Evolutionary conservation across 192 early-diverging fungal species (phyloP), one percentile per base, ranked within the genome.

Genomic region (Entophlyctis luteolus): DNA sequence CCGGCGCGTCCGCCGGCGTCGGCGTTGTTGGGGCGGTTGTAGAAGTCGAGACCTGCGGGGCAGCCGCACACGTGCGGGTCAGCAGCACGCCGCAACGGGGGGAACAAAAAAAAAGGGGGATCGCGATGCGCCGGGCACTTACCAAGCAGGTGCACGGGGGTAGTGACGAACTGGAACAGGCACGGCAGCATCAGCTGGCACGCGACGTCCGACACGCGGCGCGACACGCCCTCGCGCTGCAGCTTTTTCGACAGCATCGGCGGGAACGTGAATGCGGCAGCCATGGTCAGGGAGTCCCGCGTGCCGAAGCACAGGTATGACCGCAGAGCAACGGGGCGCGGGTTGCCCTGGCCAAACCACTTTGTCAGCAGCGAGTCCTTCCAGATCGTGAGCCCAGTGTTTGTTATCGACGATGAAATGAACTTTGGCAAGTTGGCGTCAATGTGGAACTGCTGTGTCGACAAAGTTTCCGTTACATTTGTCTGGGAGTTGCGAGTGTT

Each of bases 191-290:
- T 16, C 45, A 82, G 62, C 72, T 82, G 80, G 14, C 71, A 49
- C 8, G 56, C 54, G 2, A 74, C 53, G 3, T 79, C 74, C 6
- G 73, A 71, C 14, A 52, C 20, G 37, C 29, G 29, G 46, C 66
- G 37, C 0, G 12, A 28, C 2, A 49, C 32, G 4, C 35, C 49
- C 5, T 34, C 28, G 23, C 25, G 22, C 35, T 68, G 62, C 47
- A 76, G 52, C 31, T 4, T 14, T 2, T 18, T 33, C 22, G 58
- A 29, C 31, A 82, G 42, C 6, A 77, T 49, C 4, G 67, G 59
- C n/a, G 80, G 80, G 31, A 82, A 65, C 62, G 73, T 79, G 72
- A 82, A 82, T 8, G 70, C 68, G 8, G 77, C 77, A 28, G 67
- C 74, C 48, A 82, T 69, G 10, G 80, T 77, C 62, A 77, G n/a